Evolutionary conservation across 345 rosid species (phyloP).

Genomic region (Syzygium aqueum): DNA sequence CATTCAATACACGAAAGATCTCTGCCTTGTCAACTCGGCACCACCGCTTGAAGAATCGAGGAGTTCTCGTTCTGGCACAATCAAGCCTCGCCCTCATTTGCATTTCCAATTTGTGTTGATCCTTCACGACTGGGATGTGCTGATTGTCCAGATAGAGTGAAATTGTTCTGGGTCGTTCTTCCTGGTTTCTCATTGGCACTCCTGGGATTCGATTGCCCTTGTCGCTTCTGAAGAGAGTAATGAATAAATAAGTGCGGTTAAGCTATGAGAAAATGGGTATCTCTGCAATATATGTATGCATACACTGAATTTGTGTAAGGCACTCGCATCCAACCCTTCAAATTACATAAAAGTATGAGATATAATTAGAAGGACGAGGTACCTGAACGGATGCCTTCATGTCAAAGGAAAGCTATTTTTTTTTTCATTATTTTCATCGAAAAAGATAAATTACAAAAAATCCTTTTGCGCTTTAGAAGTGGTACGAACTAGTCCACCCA

Average conservation of each 20-base stretch:
- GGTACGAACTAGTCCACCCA: too few species aligned
- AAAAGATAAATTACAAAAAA: too few species aligned
- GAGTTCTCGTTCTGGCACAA: constrained; percentile 5
- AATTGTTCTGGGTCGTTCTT: constrained; percentile 14
- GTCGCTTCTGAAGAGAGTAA: constrained; percentile 30
- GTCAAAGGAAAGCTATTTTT: too few species aligned
- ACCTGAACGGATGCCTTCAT: constrained; percentile 21
- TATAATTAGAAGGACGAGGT: not conserved
- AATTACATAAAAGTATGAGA: not conserved
- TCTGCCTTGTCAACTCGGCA: constrained; percentile 31
- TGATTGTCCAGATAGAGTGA: constrained; percentile 21
- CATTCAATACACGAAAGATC: constrained; percentile 19
- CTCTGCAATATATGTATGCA: not conserved
- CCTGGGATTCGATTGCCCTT: constrained; percentile 28
- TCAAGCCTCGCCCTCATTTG: constrained; percentile 22
- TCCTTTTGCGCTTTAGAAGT: too few species aligned
- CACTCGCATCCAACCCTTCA: not conserved
- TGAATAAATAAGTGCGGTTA: not conserved
- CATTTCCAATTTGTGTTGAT: constrained; percentile 16
- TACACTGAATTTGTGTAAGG: not conserved
- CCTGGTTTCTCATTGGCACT: constrained; percentile 21
- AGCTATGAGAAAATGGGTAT: not conserved
- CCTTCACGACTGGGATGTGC: constrained; percentile 7
- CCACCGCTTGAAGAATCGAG: constrained; percentile 23
- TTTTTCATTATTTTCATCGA: too few species aligned